Evolutionary conservation across 2,329 filamentous ascomycete species (phyloP).

Genomic region (Teratosphaeria viscida): DNA sequence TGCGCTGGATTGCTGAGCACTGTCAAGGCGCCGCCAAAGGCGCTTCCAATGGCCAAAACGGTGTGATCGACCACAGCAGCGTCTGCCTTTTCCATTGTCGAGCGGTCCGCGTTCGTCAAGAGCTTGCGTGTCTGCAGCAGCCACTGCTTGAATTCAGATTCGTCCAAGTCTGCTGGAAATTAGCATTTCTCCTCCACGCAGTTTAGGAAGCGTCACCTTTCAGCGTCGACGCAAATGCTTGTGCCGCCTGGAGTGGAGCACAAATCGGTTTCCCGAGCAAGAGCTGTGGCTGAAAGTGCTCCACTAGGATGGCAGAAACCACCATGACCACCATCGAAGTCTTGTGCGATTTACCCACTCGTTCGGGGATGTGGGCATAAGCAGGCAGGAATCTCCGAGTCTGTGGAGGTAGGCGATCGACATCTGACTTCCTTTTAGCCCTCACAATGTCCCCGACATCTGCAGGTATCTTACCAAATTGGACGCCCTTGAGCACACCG

Average conservation of each 20-base stretch:
- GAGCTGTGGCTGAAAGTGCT: not conserved
- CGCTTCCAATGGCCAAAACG: not conserved
- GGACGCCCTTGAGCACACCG: slow-evolving; percentile 53
- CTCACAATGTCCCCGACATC: not conserved
- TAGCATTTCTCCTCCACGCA: not conserved
- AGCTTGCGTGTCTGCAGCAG: slow-evolving; percentile 1
- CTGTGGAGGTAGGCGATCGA: not conserved
- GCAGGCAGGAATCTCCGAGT: not conserved
- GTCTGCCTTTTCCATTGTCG: not conserved
- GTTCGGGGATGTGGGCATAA: not conserved
- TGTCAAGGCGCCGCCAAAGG: not conserved
- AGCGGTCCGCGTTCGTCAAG: not conserved
- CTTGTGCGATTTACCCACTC: not conserved
- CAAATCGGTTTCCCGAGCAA: not conserved
- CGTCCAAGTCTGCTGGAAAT: not conserved
- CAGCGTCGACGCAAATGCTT: not conserved
- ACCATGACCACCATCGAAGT: not conserved
- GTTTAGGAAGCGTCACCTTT: not conserved
- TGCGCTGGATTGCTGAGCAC: not conserved
- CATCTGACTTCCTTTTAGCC: not conserved
- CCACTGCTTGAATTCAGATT: not conserved
- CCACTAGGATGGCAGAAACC: not conserved
- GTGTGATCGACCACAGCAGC: not conserved
- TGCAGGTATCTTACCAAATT: slow-evolving; percentile 27
- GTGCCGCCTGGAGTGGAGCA: not conserved